A percentile compares a stretch with the other conserved stretches of the same genome.
phyloP scores from a whole-genome alignment of 345 rosid genomes.

The Populus ilicifolia region DNA sequence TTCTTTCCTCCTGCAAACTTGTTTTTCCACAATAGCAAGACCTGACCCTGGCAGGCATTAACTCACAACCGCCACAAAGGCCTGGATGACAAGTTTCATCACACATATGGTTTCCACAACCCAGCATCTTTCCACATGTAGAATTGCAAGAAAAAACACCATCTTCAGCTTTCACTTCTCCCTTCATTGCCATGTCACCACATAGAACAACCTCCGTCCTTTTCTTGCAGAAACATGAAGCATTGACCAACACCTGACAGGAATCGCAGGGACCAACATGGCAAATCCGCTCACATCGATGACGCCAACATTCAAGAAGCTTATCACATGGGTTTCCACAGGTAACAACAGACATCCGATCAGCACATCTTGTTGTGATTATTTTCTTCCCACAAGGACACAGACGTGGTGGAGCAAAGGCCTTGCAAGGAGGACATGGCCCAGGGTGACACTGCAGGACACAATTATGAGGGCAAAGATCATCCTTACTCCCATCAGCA shows the following conservation, averaged over 20 bases:
- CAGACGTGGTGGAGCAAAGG: constrained; percentile 73
- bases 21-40: constrained; percentile 86
- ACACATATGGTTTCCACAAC: constrained; percentile 73
- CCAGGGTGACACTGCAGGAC: constrained; percentile 99
- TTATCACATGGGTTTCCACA: constrained; percentile 76
- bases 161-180: constrained; percentile 63
- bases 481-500: constrained; percentile 43
- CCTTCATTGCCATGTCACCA: constrained; percentile 80
- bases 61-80: constrained; percentile 69
- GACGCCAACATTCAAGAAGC: constrained; percentile 75
- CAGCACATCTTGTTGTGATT: constrained; percentile 82
- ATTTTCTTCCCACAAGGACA: constrained; percentile 90
- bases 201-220: constrained; percentile 64
- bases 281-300: constrained; percentile 62
- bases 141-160: constrained; percentile 74
- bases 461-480: constrained; percentile 82
- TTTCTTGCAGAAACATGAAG: constrained; percentile 82
- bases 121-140: constrained; percentile 55
- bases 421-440: constrained; percentile 97
- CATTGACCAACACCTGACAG: constrained; percentile 62
- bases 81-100: constrained; percentile 76
- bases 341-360: constrained; percentile 60
- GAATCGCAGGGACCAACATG: constrained; percentile 84
- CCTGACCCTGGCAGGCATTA: constrained; percentile 59
- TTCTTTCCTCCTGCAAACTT: constrained; percentile 58